Base-by-base conservation (phyloP, 192 early-diverging fungal genomes). In the Mortierella claussenii region DNA sequence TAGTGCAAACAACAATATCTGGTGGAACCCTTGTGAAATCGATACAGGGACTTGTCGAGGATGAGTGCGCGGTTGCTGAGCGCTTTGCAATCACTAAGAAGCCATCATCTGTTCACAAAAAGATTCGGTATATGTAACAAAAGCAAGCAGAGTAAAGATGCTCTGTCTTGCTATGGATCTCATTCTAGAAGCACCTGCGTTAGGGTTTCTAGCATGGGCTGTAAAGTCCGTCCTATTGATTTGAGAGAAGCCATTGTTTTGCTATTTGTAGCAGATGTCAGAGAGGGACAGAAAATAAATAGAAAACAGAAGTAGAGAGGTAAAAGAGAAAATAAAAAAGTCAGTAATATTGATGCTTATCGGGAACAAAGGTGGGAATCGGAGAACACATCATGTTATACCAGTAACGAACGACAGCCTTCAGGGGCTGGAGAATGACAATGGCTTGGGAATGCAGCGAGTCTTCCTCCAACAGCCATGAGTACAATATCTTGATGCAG, bases 381-480 rank as follows among this genome's bases (percentile, higher is more conserved):
- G n/a, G n/a, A n/a, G n/a, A n/a, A n/a, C n/a, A n/a, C n/a, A n/a
- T n/a, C n/a, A n/a, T n/a, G n/a, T n/a, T n/a, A n/a, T 64, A 71
- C 69, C 69, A 71, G 40, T 60, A 27, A 4, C 45, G 55, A 28
- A 75, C 43, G 11, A 75, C 71, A 6, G 49, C 55, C 18, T 66
- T 63, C 10, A 75, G 40, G 10, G 62, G 55, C 0, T 53, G 44
- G 26, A 76, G 58, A 17, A 76, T 18, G 8, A 43, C 10, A 0
- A 42, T 44, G 9, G 65, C 64, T 46, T 67, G 64, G 17, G 58
- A 58, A 49, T 76, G 73, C 0, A 76, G 59, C 2, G 64, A 76
- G 43, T 61, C 73, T 20, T 76, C 73, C 18, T 76, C 73, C 21
- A 61, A 62, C 13, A 76, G 52, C 64, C 63, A 76, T 1, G 48